Percentiles rank a stretch among this genome's conserved stretches.
Conservation (phyloP, 140 eudicot species). For the Bidens hawaiensis region DNA sequence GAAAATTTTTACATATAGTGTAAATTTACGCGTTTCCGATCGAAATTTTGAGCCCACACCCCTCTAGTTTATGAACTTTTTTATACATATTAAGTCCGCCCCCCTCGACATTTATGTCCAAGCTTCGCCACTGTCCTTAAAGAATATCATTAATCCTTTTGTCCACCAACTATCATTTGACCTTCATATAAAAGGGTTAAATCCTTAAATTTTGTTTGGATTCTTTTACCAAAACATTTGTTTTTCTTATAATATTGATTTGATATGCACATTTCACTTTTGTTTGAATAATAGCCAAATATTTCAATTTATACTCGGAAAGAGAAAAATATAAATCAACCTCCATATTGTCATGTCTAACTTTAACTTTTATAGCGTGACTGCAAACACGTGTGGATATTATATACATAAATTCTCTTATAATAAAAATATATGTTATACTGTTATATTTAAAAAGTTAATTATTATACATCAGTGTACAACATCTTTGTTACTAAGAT, state of each 20-base stretch:
- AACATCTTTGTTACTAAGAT: too few relatives aligned
- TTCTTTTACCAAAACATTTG: neutral
- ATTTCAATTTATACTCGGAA: neutral
- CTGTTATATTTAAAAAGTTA: too few relatives aligned
- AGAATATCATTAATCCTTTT: constrained; percentile 13
- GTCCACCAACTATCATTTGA: neutral
- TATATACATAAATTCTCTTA: too few relatives aligned
- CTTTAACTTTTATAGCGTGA: neutral
- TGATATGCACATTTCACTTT: neutral
- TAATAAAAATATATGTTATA: too few relatives aligned
- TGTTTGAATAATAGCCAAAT: neutral
- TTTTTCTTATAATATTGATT: neutral
- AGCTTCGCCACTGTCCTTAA: constrained; percentile 16
- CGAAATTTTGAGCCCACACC: too few relatives aligned
- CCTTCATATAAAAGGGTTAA: constrained; percentile 10
- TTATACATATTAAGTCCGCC: too few relatives aligned
- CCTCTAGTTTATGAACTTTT: too few relatives aligned
- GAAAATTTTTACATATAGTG: too few relatives aligned
- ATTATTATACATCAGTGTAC: too few relatives aligned
- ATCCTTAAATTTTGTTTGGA: neutral
- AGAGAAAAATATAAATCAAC: neutral
- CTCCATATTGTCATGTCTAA: neutral
- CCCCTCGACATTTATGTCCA: too few relatives aligned
- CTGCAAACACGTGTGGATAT: neutral
- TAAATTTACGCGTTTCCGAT: too few relatives aligned